Evolutionary conservation across 1,284 basidiomycete species (phyloP), one percentile per base, ranked within the genome.

Genomic region (Mycosarcoma maydis): DNA sequence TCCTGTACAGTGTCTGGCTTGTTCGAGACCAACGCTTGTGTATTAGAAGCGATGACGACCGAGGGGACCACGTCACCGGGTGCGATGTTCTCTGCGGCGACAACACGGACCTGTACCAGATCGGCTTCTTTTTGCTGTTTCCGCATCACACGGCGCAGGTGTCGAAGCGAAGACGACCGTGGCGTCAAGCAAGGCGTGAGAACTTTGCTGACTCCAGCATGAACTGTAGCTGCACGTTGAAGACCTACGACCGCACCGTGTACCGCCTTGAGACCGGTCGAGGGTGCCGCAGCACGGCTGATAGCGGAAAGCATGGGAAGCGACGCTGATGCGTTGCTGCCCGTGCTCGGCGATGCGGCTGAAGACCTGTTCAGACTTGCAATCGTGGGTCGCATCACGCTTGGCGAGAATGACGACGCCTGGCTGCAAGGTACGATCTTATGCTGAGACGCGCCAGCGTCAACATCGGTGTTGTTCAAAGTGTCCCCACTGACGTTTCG

Each of bases 51-150:
- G 9, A 17, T 24, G 34, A 43, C 24, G 22, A 55, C 51, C 26
- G 58, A 61, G 24, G 58, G 58, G 3, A 68, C 65, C 3, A 68
- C 65, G 20, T 34, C 39, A 7, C 53, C 48, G 2, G 65, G 58
- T 2, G 53, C 50, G 34, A 68, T 61, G 36, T 62, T 68, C 14
- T 68, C 65, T 1, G 65, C 54, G 0, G 65, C 58, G 1, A 42
- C 51, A 20, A 68, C 32, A 9, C 65, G 58, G 2, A 42, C 49
- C 1, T 54, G 44, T 13, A 62, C 65, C 8, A 62, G 20, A 10
- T 62, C 52, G 6, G 65, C 65, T 20, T 68, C 30, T 8, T 68
- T 68, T 11, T 58, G 46, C 44, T 69, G 66, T 16, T 47, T 65
- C 7, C 61, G 39, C 57, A 70, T 54, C 14, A 70, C 57, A 4